Evolutionary conservation across 345 rosid genomes (phyloP).

Genomic region (Heritiera fomes): DNA sequence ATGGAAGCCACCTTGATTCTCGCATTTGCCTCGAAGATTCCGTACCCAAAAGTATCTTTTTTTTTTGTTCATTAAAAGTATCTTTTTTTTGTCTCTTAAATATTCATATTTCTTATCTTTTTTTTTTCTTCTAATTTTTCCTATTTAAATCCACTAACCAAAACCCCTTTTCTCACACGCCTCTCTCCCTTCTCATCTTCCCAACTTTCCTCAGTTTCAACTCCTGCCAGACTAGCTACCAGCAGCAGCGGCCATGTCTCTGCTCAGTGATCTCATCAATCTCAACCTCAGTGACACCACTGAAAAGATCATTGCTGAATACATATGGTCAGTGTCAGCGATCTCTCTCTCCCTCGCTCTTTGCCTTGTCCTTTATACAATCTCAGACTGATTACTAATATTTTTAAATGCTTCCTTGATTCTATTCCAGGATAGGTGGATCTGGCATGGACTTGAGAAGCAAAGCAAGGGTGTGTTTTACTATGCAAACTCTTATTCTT

Average conservation of each 20-base stretch:
- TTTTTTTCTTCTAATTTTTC: not conserved
- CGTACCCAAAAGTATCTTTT: too few relatives aligned
- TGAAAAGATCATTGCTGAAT: slow-evolving; percentile 75
- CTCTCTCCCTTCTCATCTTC: too few relatives aligned
- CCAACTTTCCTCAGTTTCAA: not conserved
- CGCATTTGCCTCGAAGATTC: too few relatives aligned
- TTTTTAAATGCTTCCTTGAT: not conserved
- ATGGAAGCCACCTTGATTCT: too few relatives aligned
- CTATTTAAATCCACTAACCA: slow-evolving; percentile 11
- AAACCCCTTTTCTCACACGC: not conserved
- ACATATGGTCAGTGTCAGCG: slow-evolving; percentile 50
- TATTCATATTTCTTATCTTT: not conserved
- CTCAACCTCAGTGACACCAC: slow-evolving; percentile 57
- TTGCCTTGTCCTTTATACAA: too few relatives aligned
- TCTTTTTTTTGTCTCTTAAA: not conserved
- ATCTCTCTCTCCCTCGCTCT: not conserved
- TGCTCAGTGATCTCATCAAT: slow-evolving; percentile 63
- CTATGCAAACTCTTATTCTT: not conserved
- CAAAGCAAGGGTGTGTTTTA: slow-evolving; percentile 59
- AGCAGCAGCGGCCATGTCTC: slow-evolving; percentile 41
- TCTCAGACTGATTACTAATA: not conserved
- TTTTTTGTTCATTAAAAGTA: too few relatives aligned
- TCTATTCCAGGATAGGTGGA: slow-evolving; percentile 60
- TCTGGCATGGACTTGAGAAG: slow-evolving; percentile 73
- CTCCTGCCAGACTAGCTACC: not conserved